Evolutionary conservation across 495 filamentous ascomycete species (phyloP), one percentile per base, ranked within the genome.

Genomic region (Aspergillus leporis): DNA sequence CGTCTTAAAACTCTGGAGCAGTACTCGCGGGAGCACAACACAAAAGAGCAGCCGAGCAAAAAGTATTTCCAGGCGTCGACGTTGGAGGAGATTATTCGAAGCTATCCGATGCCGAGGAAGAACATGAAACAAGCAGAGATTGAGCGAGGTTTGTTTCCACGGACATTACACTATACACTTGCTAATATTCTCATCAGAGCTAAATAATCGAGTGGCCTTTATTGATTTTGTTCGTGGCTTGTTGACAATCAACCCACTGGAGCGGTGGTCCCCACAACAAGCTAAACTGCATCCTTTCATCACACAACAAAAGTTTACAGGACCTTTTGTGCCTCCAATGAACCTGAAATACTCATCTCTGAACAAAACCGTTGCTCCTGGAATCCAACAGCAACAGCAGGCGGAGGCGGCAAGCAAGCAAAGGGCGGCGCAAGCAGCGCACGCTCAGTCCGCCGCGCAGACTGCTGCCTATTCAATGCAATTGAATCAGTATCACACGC

Each of bases 11-110:
- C 87, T 57, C 91, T 99, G 87, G 95, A 99, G 69, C 90, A 96
- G 65, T 99, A 97, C 67, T 94, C 94, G 12, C 77, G 93, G 46
- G 95, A 99, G 70, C 93, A 96, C 65, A 87, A 88, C 57, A 93
- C 91, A 13, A 98, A 99, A 71, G 95, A 99, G 71, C 94, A 97
- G 72, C 95, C 95, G 43, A 98, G 95, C 82, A 99, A 99, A 82
- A 98, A 97, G 74, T 99, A 99, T 72, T 99, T 99, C 77, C 86
- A 89, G 64, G 91, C 93, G 3, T 97, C 85, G 31, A 96, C 92
- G 3, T 73, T 99, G 51, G 92, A 95, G 16, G 95, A 98, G 57
- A 98, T 99, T 61, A 97, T 99, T 72, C 88, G 94, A 66, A 90
- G 88, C 61, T 99, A 99, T 70, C 87, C 94, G 36, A 96, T 99